Percentiles rank a stretch among this genome's conserved stretches.
Evolutionary conservation across 2,329 filamentous ascomycete species (phyloP).

Genomic region (Fusarium sp.): DNA sequence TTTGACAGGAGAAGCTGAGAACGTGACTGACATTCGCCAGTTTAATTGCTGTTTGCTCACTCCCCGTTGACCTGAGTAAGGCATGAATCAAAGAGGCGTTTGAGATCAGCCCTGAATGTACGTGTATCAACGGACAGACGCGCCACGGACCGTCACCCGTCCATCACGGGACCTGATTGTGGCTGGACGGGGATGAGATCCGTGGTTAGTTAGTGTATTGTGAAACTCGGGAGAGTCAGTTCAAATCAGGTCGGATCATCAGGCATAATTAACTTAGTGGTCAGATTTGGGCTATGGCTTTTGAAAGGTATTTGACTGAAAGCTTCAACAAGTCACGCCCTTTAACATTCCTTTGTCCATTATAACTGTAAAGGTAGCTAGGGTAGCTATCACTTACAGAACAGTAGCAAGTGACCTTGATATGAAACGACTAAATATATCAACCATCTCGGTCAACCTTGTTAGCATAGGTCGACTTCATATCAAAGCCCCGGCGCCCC

Average conservation of each 20-base stretch:
- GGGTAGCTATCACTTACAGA: no score
- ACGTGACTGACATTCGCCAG: neutral
- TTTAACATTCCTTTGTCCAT: slow-evolving; percentile 12
- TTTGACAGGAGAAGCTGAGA: neutral
- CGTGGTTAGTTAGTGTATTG: slow-evolving; percentile 1
- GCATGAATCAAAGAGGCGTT: neutral
- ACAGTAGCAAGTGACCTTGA: slow-evolving; percentile 3
- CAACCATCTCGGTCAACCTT: slow-evolving; percentile 24
- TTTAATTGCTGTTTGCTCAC: neutral
- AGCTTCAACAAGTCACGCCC: slow-evolving; percentile 2
- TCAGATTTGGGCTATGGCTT: neutral
- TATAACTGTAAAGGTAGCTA: neutral
- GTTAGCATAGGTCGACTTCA: slow-evolving; percentile 16
- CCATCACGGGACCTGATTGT: slow-evolving; percentile 38
- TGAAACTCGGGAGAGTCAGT: slow-evolving; percentile 24
- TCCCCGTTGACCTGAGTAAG: slow-evolving; percentile 1
- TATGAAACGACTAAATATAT: slow-evolving; percentile 21
- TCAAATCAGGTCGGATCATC: neutral
- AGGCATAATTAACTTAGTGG: no score
- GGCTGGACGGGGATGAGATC: slow-evolving; percentile 34
- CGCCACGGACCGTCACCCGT: slow-evolving; percentile 45
- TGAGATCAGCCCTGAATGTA: slow-evolving; percentile 9
- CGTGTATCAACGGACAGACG: slow-evolving; percentile 34
- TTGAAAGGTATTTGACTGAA: slow-evolving; percentile 7
- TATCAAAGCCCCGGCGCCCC: slow-evolving; percentile 14